These are phyloP conservation scores for Fusarium multiceps DNA, from an alignment of 2,329 filamentous ascomycete species.

Conservation along the genomic window DNA sequence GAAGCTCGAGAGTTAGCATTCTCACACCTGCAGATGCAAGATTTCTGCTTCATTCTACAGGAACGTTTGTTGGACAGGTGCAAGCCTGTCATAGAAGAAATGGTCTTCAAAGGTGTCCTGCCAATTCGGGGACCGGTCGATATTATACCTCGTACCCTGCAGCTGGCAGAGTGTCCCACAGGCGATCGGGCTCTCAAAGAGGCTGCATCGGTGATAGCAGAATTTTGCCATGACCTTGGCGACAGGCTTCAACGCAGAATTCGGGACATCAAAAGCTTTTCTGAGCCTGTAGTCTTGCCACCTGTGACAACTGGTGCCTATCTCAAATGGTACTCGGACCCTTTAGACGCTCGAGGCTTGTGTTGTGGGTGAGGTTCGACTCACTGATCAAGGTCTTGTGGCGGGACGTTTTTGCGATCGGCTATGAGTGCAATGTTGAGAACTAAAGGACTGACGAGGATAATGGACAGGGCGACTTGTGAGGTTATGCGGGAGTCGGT, in stretches of 20 bases:
- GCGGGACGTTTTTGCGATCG: no score
- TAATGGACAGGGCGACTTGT: no score
- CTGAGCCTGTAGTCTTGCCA: not conserved
- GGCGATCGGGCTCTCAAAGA: not conserved
- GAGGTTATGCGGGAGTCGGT: no score
- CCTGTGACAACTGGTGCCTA: accelerated
- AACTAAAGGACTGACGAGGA: no score
- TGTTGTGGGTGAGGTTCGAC: accelerated
- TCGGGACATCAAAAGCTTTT: not conserved
- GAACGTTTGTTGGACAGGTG: not conserved
- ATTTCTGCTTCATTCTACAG: not conserved
- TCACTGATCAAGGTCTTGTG: no score
- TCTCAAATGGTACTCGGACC: not conserved
- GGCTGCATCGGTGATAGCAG: not conserved
- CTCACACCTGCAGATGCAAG: not conserved
- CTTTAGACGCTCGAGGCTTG: not conserved
- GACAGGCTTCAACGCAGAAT: not conserved
- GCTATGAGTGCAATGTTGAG: no score
- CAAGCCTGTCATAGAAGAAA: not conserved
- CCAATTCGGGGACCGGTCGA: not conserved
- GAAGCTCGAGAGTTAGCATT: not conserved
- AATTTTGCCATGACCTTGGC: not conserved
- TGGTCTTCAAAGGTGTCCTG: not conserved
- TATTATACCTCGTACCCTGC: not conserved
- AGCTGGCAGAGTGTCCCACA: not conserved